Base-by-base conservation (phyloP, 1,284 basidiomycete species). In the Rhodofomes roseus region DNA sequence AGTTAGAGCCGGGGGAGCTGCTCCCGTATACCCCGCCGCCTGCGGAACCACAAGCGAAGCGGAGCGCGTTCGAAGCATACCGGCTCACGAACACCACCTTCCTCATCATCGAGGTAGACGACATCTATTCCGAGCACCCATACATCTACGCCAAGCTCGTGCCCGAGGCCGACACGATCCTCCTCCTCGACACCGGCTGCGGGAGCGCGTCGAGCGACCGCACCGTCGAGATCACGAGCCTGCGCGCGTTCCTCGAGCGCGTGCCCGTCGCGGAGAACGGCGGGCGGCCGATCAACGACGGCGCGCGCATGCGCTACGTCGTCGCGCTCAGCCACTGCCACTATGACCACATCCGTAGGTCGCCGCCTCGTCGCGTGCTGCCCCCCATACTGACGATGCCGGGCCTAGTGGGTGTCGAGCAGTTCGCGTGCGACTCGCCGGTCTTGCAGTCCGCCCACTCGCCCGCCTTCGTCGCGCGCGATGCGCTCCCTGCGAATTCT, bases 261-360 rank as follows among this genome's bases (percentile, higher is more conserved):
- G 73, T 79, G 2, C 63, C 63, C 0, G 64, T 83, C n/a, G 62
- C 66, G 7, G 79, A 79, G 56, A 83, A 83, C 62, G 71, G 63
- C 9, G 74, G 71, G 14, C 59, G 61, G 29, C 76, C 82, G 22
- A 68, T 84, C 60, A 84, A 85, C 62, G 69, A 69, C 41, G 70
- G 66, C 3, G 76, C 76, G 4, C 66, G 58, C 39, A 66, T 80
- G 74, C 66, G 68, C 36, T 85, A 85, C 60, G 65, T 80, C 25
- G 75, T 84, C 7, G 77, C 79, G 16, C 71, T 77, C 46, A 82
- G 76, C 23, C 83, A 85, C 67, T 83, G 81, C 58, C 82, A 84
- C 61, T 83, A 83, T 62, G 82, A 84, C 63, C 82, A 84, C 64
- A 84, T 84, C 44, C 70, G 81, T 84, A 69, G 59, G 80, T 70